A percentile compares a stretch with the other conserved stretches of the same genome.
Conservation (phyloP, 2,329 filamentous ascomycete species). For the Botrytis fragariae region DNA sequence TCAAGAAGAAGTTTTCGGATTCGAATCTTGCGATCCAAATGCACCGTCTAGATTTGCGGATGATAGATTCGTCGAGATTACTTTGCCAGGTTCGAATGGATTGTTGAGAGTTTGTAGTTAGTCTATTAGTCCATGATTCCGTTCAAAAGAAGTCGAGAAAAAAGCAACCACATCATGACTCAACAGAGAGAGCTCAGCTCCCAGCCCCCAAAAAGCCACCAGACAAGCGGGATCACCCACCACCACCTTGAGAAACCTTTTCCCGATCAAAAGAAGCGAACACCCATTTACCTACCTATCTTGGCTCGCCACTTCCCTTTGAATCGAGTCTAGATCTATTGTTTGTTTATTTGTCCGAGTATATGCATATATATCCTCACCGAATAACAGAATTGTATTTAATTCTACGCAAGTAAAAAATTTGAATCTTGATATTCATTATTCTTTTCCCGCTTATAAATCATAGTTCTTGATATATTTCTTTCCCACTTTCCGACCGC, state of each 20-base stretch:
- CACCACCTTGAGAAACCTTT: too few species aligned
- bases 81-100: too few species aligned
- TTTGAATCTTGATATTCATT: not conserved
- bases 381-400: not conserved
- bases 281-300: not conserved
- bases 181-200: not conserved
- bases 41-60: too few species aligned
- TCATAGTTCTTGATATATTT: not conserved
- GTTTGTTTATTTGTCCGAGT: not conserved
- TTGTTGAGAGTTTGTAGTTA: too few species aligned
- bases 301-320: not conserved
- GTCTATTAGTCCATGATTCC: too few species aligned
- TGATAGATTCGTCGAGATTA: too few species aligned
- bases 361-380: not conserved
- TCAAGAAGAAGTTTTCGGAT: too few species aligned
- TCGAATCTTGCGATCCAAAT: too few species aligned
- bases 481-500: not conserved
- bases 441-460: not conserved
- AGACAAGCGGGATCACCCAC: not conserved
- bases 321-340: not conserved
- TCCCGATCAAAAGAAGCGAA: not conserved
- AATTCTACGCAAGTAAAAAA: not conserved
- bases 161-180: too few species aligned
- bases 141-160: too few species aligned
- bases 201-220: not conserved